Conservation (phyloP, 2,329 filamentous ascomycete species). For the Kalaharituber pfeilii region DNA sequence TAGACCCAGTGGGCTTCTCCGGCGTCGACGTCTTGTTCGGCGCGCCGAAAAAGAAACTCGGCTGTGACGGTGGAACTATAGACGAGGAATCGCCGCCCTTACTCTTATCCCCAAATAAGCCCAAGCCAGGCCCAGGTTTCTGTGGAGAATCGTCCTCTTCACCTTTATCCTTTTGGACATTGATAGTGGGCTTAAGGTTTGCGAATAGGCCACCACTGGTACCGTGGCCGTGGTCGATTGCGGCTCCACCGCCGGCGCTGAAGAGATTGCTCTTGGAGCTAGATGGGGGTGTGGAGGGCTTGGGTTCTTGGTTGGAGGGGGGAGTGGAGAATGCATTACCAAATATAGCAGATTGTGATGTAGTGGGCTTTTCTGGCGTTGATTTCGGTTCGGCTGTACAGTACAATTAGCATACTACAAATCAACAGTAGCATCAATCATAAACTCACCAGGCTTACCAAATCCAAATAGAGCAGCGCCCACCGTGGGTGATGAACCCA, state of each 20-base stretch:
- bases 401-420: no score
- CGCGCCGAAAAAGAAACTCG: background rate
- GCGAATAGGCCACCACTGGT: conserved; percentile 6
- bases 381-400: background rate
- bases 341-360: conserved; percentile 5
- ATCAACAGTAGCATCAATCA: no score
- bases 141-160: conserved; percentile 9
- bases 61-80: conserved; percentile 4
- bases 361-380: background rate
- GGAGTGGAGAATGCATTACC: conserved; percentile 3
- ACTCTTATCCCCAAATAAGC: conserved; percentile 11
- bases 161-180: conserved; percentile 18
- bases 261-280: conserved; percentile 7
- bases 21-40: background rate
- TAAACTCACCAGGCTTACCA: conserved; percentile 4
- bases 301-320: background rate
- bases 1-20: conserved; percentile 1
- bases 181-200: conserved; percentile 11
- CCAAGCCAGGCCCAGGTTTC: conserved; percentile 1
- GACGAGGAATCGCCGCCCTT: conserved; percentile 2
- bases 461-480: background rate
- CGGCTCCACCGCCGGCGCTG: conserved; percentile 3
- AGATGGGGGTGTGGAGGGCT: background rate
- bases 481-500: no score
- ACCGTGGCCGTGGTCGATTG: conserved; percentile 9